phyloP scores from a whole-genome alignment of 148 eudicot genomes.

The Spergularia marina region DNA sequence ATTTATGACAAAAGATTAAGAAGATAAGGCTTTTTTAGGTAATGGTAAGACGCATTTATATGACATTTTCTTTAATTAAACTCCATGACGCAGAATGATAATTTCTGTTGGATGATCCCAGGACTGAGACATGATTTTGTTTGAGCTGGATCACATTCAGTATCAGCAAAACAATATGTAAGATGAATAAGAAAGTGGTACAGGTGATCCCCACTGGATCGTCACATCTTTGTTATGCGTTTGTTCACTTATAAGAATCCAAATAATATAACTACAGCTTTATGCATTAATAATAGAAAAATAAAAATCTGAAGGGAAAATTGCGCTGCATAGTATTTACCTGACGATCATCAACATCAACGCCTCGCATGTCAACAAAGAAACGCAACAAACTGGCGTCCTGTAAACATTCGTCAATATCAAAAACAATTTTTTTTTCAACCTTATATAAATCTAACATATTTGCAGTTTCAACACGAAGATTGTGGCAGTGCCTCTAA shows the following conservation, averaged over 20 bases:
- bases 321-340: constrained; percentile 39
- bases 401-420: constrained; percentile 47
- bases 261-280: not conserved
- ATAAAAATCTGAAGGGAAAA: not conserved
- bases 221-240: not conserved
- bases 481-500: not conserved
- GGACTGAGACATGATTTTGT: not conserved
- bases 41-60: not conserved
- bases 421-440: not conserved
- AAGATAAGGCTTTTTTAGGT: not conserved
- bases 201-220: not conserved
- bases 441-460: not conserved
- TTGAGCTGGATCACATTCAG: constrained; percentile 3
- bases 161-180: not conserved
- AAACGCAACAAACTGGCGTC: constrained; percentile 97
- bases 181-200: not conserved
- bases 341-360: constrained; percentile 96
- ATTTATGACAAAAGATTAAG: not conserved
- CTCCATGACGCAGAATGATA: not conserved
- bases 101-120: not conserved
- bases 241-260: not conserved
- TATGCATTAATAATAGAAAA: not conserved
- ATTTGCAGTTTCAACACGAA: not conserved
- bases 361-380: constrained; percentile 97
- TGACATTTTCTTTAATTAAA: not conserved